Base-by-base conservation (phyloP, 495 filamentous ascomycete species). In the Trypethelium eluteriae region DNA sequence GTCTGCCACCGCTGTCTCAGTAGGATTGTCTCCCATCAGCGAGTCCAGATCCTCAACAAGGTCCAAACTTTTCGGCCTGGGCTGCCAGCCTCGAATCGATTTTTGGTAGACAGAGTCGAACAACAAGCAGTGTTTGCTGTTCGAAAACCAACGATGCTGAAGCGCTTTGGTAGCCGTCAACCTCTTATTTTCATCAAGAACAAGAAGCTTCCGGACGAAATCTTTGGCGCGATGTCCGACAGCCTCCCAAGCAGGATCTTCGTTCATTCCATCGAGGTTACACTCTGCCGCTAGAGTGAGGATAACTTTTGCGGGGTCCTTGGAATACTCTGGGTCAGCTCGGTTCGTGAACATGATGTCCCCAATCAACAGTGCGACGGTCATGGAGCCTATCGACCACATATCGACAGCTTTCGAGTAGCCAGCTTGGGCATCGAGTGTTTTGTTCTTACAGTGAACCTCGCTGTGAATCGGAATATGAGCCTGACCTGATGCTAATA, bases 391-490 rank as follows among this genome's bases (percentile, higher is more conserved):
- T 25, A 88, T 62, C 0, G 86, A 86, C 84, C 84, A 89, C 69
- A 89, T 76, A 69, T 89, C 87, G 16, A 85, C 77, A 38, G 84
- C 79, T 67, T 80, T 82, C 18, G 83, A 86, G 71, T 89, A 89
- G 7, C 85, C 85, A 14, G 3, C 3, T 34, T 14, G 53, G 10
- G 53, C 53, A 59, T 59, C 53, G 32, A 59, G n/a, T 7, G 68
- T 65, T 34, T 68, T 68, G 50, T 76, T 73, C 9, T 38, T 69
- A 38, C 71, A 67, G 18, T 75, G 68, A 2, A 76, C 68, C 38
- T 78, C 74, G 36, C 75, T 79, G 38, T 11, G 53, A 57, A 16
- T 59, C 25, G 25, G 25, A 25, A 25, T 25, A 25, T 25, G 25
- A 25, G 25, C 25, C 25, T 25, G 25, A 25, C 25, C 25, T 25